Percentiles rank a stretch among this genome's conserved stretches.
These are phyloP conservation scores for Lantana camara DNA, from an alignment of 257 asterid species.

Conservation along the genomic window DNA sequence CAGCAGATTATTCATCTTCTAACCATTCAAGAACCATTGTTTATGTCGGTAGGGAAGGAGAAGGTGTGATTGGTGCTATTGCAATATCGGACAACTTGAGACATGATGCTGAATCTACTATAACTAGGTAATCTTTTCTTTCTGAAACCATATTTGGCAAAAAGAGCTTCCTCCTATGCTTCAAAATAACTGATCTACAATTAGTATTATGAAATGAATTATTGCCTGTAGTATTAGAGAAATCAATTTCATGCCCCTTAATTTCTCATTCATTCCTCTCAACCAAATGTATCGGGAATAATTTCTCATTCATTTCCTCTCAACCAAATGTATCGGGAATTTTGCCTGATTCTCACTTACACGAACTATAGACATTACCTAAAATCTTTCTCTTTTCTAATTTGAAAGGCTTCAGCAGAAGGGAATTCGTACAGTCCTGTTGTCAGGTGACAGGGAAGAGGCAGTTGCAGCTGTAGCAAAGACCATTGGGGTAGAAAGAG, in stretches of 20 bases:
- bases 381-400: constrained; percentile 13
- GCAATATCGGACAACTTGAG: constrained; percentile 86
- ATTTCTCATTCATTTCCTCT: background rate
- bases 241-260: background rate
- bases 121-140: constrained; percentile 54
- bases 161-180: background rate
- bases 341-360: constrained; percentile 19
- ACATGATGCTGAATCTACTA: constrained; percentile 72
- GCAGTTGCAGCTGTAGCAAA: constrained; percentile 97
- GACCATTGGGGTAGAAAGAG: constrained; percentile 69
- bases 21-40: constrained; percentile 82
- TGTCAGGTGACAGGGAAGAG: constrained; percentile 99
- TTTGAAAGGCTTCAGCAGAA: constrained; percentile 75
- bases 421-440: constrained; percentile 75
- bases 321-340: background rate
- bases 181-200: background rate
- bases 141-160: constrained; percentile 12
- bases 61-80: constrained; percentile 91
- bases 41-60: constrained; percentile 93
- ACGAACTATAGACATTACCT: constrained; percentile 12
- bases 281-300: too few relatives aligned
- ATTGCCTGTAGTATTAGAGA: constrained; percentile 2
- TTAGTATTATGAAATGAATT: background rate
- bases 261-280: too few relatives aligned
- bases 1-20: constrained; percentile 53